phyloP scores from a whole-genome alignment of 2,329 filamentous ascomycete genomes.

The Talaromyces sp. region DNA sequence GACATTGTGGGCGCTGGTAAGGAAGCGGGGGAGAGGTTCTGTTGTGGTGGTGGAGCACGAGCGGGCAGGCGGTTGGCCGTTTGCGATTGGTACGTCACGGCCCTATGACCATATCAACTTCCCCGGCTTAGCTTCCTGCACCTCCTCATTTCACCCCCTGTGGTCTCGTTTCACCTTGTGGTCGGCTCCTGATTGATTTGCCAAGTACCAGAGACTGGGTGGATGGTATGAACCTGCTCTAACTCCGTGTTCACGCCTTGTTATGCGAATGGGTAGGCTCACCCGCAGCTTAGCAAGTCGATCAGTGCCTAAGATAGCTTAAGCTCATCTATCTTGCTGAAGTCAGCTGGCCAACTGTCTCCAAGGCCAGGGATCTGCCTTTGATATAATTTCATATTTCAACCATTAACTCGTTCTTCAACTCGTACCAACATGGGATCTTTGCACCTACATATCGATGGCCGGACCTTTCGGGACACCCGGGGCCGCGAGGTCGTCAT shows the following conservation, averaged over 20 bases:
- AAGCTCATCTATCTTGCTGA: neutral
- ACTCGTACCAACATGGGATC: constrained; percentile 61
- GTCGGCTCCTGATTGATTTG: too few species aligned
- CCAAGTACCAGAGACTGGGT: too few species aligned
- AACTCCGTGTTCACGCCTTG: too few species aligned
- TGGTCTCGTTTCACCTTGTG: too few species aligned
- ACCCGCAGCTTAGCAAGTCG: too few species aligned
- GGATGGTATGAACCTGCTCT: too few species aligned
- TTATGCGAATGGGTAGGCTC: neutral
- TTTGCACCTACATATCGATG: constrained; percentile 79
- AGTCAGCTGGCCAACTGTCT: neutral
- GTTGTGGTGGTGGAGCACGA: constrained; percentile 13
- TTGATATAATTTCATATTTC: too few species aligned
- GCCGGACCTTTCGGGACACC: constrained; percentile 78
- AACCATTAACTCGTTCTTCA: too few species aligned
- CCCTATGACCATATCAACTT: too few species aligned
- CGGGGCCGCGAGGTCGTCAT: constrained; percentile 83
- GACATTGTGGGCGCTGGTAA: constrained; percentile 37
- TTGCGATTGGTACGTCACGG: neutral
- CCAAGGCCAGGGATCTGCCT: too few species aligned
- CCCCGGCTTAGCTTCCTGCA: too few species aligned
- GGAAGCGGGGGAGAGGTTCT: constrained; percentile 25
- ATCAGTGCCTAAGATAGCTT: neutral
- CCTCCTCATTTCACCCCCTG: too few species aligned
- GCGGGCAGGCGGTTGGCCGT: neutral